Evolutionary conservation across 2,329 filamentous ascomycete genomes (phyloP), one percentile per base, ranked within the genome.

Genomic region (Rosellinia necatrix): DNA sequence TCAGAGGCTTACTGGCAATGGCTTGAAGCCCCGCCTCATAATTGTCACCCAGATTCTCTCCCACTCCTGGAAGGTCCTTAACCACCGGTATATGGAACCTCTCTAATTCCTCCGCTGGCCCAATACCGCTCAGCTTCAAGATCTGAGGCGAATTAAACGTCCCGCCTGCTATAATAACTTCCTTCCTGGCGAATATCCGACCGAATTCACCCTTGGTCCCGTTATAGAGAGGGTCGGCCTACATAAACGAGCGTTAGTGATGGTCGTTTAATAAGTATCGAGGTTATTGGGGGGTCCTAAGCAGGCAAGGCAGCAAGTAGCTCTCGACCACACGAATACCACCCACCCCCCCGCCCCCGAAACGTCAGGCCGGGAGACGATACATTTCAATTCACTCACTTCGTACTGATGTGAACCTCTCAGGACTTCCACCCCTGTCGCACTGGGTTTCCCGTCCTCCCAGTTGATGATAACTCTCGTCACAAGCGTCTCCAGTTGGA

Each of bases 81-180:
- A 83, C 56, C 1, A 80, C 62, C 0, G 72, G 65, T 30, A 83
- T 83, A 13, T 74, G 66, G 48, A 78, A 72, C n/a, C 70, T 65
- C 4, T 72, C 48, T 2, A 84, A 71, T 17, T 78, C 74, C 0
- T 69, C 66, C 1, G 68, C 69, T 1, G 76, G 74, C 0, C 79
- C 79, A 22, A 83, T 71, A 7, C 81, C 80, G 42, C 76, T 80
- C 0, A 81, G 72, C 67, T 80, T 78, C 3, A 83, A 74, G 4
- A 83, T 72, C 57, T 81, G 77, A 0, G 80, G 80, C 3, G 76
- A 75, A 65, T 81, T 79, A 64, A 81, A 78, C 2, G 75, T 70
- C 10, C 81, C 80, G 1, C 76, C 78, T 0, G 76, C 74, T 9
- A 82, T 56, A 35, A 83, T 81, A 13, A 83, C 75, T 60, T 82